A percentile compares a stretch with the other conserved stretches of the same genome.
These are phyloP conservation scores for Dioscorea cayenensis DNA, from an alignment of 116 monocot species.

Conservation along the genomic window DNA sequence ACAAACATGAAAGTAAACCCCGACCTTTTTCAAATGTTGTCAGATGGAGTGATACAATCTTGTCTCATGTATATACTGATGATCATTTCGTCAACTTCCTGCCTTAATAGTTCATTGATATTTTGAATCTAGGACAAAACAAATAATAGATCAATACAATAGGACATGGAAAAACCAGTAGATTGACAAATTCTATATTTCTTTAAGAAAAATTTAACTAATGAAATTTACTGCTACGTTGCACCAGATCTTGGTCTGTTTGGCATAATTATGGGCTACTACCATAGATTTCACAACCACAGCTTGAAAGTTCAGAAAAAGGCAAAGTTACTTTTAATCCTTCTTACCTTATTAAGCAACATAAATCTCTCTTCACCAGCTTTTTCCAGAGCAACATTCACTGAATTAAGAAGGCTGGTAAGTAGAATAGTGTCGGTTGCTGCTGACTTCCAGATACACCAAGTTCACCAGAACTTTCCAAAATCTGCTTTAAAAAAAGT, in stretches of 20 bases:
- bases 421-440: slow-evolving; percentile 61
- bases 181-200: too few relatives aligned
- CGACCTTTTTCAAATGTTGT: slow-evolving; percentile 81
- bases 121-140: slow-evolving; percentile 68
- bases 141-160: not conserved
- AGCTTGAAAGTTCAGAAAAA: not conserved
- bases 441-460: slow-evolving; percentile 19
- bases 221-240: not conserved
- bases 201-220: too few relatives aligned
- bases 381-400: slow-evolving; percentile 51
- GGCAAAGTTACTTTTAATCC: not conserved
- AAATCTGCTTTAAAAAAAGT: slow-evolving; percentile 25
- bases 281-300: not conserved
- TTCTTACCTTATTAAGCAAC: slow-evolving; percentile 75
- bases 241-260: not conserved
- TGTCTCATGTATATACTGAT: slow-evolving; percentile 53
- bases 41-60: slow-evolving; percentile 48
- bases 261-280: not conserved
- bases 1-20: not conserved
- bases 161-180: not conserved
- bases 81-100: slow-evolving; percentile 97
- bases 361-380: slow-evolving; percentile 74
- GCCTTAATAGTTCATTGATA: slow-evolving; percentile 89
- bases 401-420: slow-evolving; percentile 54
- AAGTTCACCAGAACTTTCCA: slow-evolving; percentile 14